phyloP scores from a whole-genome alignment of 495 filamentous ascomycete species.

The Tuber melanosporum region DNA sequence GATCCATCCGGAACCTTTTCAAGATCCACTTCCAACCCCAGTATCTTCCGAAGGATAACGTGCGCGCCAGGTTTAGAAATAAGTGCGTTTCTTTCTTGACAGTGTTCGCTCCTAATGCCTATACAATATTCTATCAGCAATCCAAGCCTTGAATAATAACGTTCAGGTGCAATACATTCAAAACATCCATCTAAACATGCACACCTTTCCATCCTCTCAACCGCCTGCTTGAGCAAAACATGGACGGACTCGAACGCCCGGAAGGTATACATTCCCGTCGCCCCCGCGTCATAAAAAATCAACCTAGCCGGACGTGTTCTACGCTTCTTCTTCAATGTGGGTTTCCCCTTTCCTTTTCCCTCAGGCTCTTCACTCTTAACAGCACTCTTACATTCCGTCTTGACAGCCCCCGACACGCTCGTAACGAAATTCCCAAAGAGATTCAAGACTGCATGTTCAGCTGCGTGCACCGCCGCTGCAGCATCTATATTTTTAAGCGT shows the following conservation, averaged over 20 bases:
- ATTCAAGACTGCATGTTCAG: conserved; percentile 80
- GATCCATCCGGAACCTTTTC: conserved; percentile 75
- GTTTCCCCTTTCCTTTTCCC: conserved; percentile 44
- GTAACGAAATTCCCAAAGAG: conserved; percentile 87
- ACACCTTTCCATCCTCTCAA: conserved; percentile 64
- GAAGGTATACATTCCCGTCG: conserved; percentile 60
- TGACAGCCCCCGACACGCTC: conserved; percentile 70
- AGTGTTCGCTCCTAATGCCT: conserved; percentile 70
- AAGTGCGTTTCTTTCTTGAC: conserved; percentile 81
- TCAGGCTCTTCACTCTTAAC: conserved; percentile 66
- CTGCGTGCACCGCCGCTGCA: conserved; percentile 87
- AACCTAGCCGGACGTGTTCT: conserved; percentile 84
- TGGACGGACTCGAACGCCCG: conserved; percentile 94
- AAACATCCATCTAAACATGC: conserved; percentile 73
- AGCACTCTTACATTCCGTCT: conserved; percentile 82
- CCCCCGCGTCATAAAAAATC: conserved; percentile 83
- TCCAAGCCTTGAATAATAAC: conserved; percentile 7
- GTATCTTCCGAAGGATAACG: conserved; percentile 68
- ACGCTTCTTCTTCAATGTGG: conserved; percentile 50
- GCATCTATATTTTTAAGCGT: conserved; percentile 64
- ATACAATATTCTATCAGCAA: not conserved
- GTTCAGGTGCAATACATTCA: conserved; percentile 52
- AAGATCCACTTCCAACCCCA: conserved; percentile 69
- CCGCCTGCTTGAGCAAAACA: conserved; percentile 65
- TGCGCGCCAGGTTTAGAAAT: conserved; percentile 85